Evolutionary conservation across 1,284 basidiomycete species (phyloP).

Genomic region (Coniophora puteana): DNA sequence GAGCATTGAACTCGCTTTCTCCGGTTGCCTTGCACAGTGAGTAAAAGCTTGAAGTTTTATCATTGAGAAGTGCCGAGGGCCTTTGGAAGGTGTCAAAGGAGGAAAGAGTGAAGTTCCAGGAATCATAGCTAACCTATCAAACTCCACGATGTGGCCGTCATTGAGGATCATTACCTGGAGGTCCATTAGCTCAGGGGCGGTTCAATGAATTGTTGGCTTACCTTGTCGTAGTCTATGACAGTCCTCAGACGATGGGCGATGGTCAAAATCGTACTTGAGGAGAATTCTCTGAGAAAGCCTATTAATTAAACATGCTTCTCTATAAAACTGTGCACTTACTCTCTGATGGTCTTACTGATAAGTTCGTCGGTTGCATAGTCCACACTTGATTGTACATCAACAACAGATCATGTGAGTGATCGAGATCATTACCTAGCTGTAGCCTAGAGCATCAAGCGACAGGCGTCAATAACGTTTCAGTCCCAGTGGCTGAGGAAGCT

Average conservation of each 20-base stretch:
- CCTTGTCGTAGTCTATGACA: slow-evolving; percentile 66
- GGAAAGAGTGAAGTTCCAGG: neutral
- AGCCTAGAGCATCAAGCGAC: too few species aligned
- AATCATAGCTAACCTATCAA: slow-evolving; percentile 50
- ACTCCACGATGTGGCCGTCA: slow-evolving; percentile 81
- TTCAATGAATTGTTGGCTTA: too few species aligned
- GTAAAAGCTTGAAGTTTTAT: slow-evolving; percentile 71
- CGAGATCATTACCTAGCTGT: slow-evolving; percentile 1
- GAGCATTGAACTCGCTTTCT: slow-evolving; percentile 69
- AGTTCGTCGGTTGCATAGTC: slow-evolving; percentile 65
- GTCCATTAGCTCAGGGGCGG: neutral
- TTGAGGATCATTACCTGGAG: slow-evolving; percentile 83
- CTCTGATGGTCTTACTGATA: slow-evolving; percentile 54
- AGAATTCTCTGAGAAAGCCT: slow-evolving; percentile 49
- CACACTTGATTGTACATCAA: slow-evolving; percentile 41
- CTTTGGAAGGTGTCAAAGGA: slow-evolving; percentile 41
- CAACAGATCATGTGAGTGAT: too few species aligned
- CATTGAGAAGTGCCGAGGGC: slow-evolving; percentile 63
- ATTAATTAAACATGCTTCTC: neutral
- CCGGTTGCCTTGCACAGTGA: slow-evolving; percentile 81
- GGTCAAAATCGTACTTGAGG: slow-evolving; percentile 62
- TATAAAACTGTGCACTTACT: slow-evolving; percentile 34
- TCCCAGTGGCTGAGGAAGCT: too few species aligned
- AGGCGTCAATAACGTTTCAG: too few species aligned
- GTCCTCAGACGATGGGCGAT: slow-evolving; percentile 72